Percentiles rank a stretch among this genome's conserved stretches.
These are phyloP conservation scores for Phlebopus sp. DNA, from an alignment of 1,284 basidiomycete species.

Conservation along the genomic window DNA sequence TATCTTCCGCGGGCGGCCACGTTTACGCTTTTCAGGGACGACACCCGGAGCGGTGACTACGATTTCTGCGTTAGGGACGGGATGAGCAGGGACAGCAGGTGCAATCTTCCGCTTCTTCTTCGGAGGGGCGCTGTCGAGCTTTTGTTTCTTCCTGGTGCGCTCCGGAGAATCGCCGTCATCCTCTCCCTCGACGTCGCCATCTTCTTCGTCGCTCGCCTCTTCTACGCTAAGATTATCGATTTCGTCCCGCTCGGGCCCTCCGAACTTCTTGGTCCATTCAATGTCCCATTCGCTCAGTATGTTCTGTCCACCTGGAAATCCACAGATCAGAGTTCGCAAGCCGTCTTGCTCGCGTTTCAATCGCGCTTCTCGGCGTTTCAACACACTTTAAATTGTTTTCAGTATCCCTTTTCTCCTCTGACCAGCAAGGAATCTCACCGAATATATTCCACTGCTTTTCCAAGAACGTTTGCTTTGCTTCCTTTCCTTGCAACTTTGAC, in stretches of 20 bases:
- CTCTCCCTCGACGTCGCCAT: constrained; percentile 53
- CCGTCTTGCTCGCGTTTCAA: constrained; percentile 72
- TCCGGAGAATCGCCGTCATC: constrained; percentile 49
- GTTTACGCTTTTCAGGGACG: constrained; percentile 72
- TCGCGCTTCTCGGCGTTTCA: constrained; percentile 70
- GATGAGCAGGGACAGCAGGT: constrained; percentile 31
- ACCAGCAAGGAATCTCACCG: constrained; percentile 33
- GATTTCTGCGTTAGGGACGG: constrained; percentile 18
- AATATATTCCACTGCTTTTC: constrained; percentile 82
- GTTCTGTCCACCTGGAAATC: constrained; percentile 69
- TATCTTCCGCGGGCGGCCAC: constrained; percentile 69
- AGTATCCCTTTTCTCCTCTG: neutral
- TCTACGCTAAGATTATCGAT: constrained; percentile 45
- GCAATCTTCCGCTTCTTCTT: constrained; percentile 50
- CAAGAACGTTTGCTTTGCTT: constrained; percentile 80
- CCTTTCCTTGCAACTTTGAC: constrained; percentile 82
- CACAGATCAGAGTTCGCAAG: constrained; percentile 59
- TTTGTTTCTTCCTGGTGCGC: constrained; percentile 57
- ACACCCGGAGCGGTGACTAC: constrained; percentile 17
- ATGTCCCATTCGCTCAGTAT: constrained; percentile 70
- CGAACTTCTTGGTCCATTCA: constrained; percentile 69
- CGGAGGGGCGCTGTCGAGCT: constrained; percentile 32
- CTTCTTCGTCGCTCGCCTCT: constrained; percentile 52
- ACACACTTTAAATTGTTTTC: constrained; percentile 43
- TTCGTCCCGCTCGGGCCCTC: constrained; percentile 73